These are phyloP conservation scores for Phytophthora sp. DNA, from an alignment of 352 stramenopile species.

Conservation along the genomic window DNA sequence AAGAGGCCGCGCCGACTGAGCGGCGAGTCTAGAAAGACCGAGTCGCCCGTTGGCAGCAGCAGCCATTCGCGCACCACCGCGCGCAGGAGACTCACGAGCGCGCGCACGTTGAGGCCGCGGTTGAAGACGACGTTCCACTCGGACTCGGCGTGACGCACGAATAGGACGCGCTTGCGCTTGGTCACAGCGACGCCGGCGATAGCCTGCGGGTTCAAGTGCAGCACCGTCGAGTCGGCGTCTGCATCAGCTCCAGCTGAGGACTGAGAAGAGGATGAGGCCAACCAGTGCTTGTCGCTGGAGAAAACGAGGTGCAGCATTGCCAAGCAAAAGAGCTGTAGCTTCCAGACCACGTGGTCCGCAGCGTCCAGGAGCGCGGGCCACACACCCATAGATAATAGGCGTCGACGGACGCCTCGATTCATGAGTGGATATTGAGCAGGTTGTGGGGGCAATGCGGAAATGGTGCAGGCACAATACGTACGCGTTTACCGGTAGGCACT, in stretches of 20 bases:
- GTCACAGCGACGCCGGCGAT: conserved; percentile 7
- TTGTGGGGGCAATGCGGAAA: too few relatives aligned
- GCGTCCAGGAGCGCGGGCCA: conserved; percentile 44
- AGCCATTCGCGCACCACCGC: conserved; percentile 73
- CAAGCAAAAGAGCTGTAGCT: conserved; percentile 68
- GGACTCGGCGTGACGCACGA: conserved; percentile 88
- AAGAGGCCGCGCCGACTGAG: conserved; percentile 63
- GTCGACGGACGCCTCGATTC: conserved; percentile 22
- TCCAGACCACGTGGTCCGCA: conserved; percentile 57
- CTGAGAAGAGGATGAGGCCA: not conserved
- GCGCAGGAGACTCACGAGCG: conserved; percentile 54
- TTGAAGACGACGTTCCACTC: conserved; percentile 92
- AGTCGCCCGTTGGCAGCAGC: conserved; percentile 68
- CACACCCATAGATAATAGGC: conserved; percentile 21
- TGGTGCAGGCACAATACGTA: too few relatives aligned
- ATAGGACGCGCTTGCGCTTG: conserved; percentile 72
- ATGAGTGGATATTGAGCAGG: too few relatives aligned
- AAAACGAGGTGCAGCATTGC: conserved; percentile 74
- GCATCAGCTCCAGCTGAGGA: not conserved
- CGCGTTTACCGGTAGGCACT: too few relatives aligned
- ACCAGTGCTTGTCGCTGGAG: conserved; percentile 71
- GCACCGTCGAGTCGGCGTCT: not conserved
- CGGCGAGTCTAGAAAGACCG: conserved; percentile 86
- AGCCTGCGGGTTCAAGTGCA: conserved; percentile 8
- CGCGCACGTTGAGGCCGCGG: conserved; percentile 58